phyloP scores from a whole-genome alignment of 352 stramenopile species.

The Phytophthora sansomeana region DNA sequence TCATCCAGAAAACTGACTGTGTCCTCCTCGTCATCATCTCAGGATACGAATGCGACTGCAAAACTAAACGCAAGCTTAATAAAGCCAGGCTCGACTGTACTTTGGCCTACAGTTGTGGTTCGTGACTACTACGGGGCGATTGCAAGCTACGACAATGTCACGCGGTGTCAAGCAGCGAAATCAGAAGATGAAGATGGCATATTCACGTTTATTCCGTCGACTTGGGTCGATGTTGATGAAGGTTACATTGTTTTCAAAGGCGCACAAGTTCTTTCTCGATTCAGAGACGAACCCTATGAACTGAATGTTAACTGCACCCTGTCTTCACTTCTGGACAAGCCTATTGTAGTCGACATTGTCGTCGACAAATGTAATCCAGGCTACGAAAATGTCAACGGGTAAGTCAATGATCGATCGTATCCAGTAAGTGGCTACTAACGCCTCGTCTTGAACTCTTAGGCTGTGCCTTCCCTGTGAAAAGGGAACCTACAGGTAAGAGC shows the following conservation, averaged over 20 bases:
- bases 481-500: constrained; percentile 65
- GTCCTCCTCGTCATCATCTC: constrained; percentile 5
- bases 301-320: constrained; percentile 59
- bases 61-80: constrained; percentile 16
- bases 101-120: constrained; percentile 73
- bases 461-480: constrained; percentile 67
- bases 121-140: constrained; percentile 67
- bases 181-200: constrained; percentile 31
- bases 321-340: constrained; percentile 13
- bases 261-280: constrained; percentile 46
- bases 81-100: constrained; percentile 22
- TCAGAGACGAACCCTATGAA: constrained; percentile 42
- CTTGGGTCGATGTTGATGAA: constrained; percentile 25
- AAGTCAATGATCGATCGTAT: constrained; percentile 6
- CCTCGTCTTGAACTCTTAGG: constrained; percentile 21
- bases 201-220: constrained; percentile 58
- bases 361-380: constrained; percentile 66
- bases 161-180: constrained; percentile 33
- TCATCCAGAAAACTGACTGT: constrained; percentile 11
- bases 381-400: constrained; percentile 72
- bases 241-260: constrained; percentile 66
- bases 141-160: constrained; percentile 57
- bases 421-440: constrained; percentile 6
- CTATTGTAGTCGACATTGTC: constrained; percentile 42
- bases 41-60: not conserved